Percentiles rank a stretch among this genome's conserved stretches.
phyloP scores from a whole-genome alignment of 1,284 basidiomycete species.

The Phenoliferia sp. region DNA sequence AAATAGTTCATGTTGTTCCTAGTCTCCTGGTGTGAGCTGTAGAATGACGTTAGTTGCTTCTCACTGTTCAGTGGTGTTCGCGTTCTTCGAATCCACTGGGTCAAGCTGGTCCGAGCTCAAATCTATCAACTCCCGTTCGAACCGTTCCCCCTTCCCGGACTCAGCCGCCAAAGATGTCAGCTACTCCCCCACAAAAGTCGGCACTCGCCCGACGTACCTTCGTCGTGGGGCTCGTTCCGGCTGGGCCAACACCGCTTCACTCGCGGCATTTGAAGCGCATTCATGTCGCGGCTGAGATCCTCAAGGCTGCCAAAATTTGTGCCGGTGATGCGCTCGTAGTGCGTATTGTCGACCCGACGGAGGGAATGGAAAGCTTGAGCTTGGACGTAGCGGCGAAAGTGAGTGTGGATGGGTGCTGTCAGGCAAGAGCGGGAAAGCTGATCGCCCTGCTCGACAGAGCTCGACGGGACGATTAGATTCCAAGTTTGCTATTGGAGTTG shows the following conservation, averaged over 20 bases:
- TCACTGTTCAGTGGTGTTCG: too few species aligned
- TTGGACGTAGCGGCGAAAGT: constrained; percentile 6
- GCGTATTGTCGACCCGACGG: constrained; percentile 50
- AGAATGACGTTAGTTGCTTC: too few species aligned
- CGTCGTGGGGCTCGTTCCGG: constrained; percentile 6
- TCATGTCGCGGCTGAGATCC: constrained; percentile 58
- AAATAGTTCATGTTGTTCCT: too few species aligned
- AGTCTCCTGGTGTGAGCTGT: too few species aligned
- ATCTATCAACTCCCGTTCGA: too few species aligned
- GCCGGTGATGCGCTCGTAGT: constrained; percentile 67
- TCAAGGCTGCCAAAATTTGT: constrained; percentile 59
- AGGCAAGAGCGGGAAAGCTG: not conserved
- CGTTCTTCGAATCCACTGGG: too few species aligned
- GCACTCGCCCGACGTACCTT: constrained; percentile 21
- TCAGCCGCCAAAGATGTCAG: not conserved
- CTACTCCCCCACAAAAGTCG: not conserved
- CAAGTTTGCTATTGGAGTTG: constrained; percentile 33
- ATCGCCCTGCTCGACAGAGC: not conserved
- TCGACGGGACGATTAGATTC: not conserved
- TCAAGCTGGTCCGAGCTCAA: not conserved
- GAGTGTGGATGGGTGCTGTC: not conserved
- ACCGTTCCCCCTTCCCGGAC: too few species aligned
- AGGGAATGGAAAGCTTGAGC: constrained; percentile 17
- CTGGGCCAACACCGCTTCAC: constrained; percentile 10
- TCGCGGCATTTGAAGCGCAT: constrained; percentile 48